Evolutionary conservation across 2,329 filamentous ascomycete genomes (phyloP), one percentile per base, ranked within the genome.

Genomic region (Alternaria triticimaculans): DNA sequence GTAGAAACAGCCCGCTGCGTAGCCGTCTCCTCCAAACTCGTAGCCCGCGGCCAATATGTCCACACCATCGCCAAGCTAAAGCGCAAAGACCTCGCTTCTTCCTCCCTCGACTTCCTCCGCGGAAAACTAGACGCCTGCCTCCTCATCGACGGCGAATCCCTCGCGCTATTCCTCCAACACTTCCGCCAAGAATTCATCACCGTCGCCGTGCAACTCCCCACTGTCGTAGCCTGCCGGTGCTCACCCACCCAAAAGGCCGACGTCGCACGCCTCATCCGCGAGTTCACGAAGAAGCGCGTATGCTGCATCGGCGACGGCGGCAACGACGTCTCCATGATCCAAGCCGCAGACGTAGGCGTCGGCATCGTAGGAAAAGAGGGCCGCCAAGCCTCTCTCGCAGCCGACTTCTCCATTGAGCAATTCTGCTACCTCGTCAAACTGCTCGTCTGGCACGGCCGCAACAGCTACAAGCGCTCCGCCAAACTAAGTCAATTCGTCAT

Each of bases 301-400:
- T 97, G 94, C 82, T 98, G 96, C 77, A 99, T 99, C 71, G 96
- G 96, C 41, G 96, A 99, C 76, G 96, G 96, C 69, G 96, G 96
- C 72, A 99, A 99, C 81, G 96, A 99, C 78, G 96, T 99, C 6
- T 95, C 91, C 71, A 99, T 99, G 96, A 99, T 99, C 71, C 96
- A 98, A 84, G 95, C 96, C 8, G 96, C 96, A 1, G 96, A 99
- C 75, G 94, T 99, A 0, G 96, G 96, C 64, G 95, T 99, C 25
- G 96, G 96, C 65, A 99, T 99, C 66, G 96, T 98, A 1, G 96
- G 96, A 64, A 99, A 99, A 83, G 96, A 99, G 83, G 96, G 96
- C 33, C 89, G 93, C 21, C 96, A 99, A 83, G 96, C 96, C 37
- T 96, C 92, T 76, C 86, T 99, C 50, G 96, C 96, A 0, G 96